phyloP scores from a whole-genome alignment of 305 asterid species.

The Solanum hybrid region DNA sequence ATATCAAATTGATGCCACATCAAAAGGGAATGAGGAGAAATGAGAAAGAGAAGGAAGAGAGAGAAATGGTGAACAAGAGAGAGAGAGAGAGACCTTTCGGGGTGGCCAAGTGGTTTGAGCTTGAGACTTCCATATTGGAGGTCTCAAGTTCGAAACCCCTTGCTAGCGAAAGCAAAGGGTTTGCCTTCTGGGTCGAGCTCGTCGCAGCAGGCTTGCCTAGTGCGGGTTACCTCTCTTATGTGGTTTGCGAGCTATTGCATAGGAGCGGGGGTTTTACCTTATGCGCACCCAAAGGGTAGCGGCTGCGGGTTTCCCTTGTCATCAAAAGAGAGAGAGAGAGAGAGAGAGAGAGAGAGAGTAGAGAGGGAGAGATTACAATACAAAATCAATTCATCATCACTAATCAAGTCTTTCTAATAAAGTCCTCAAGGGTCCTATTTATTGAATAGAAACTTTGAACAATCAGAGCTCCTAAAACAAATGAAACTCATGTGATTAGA shows the following conservation, averaged over 20 bases:
- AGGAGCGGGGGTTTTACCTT: no score
- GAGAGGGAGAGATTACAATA: background rate
- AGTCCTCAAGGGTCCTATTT: background rate
- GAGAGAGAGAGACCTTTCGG: no score
- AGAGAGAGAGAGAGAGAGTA: background rate
- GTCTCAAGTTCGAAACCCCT: no score
- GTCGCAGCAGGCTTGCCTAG: no score
- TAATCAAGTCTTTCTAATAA: background rate
- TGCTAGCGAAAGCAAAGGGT: no score
- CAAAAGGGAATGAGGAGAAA: background rate
- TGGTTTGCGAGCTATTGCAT: no score
- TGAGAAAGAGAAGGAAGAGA: background rate
- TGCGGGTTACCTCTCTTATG: no score
- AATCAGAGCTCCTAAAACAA: background rate
- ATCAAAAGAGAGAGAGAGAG: background rate
- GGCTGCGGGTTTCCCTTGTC: no score
- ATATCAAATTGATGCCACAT: background rate
- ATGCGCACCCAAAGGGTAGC: no score
- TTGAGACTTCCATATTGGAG: no score
- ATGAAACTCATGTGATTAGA: background rate
- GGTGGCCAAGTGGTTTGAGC: no score
- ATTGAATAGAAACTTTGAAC: background rate
- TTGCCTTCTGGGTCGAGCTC: no score
- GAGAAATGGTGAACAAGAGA: background rate
- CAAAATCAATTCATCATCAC: background rate